Evolutionary conservation across 257 asterid species (phyloP), one percentile per base, ranked within the genome.

Genomic region (Nicotiana noctiflora): DNA sequence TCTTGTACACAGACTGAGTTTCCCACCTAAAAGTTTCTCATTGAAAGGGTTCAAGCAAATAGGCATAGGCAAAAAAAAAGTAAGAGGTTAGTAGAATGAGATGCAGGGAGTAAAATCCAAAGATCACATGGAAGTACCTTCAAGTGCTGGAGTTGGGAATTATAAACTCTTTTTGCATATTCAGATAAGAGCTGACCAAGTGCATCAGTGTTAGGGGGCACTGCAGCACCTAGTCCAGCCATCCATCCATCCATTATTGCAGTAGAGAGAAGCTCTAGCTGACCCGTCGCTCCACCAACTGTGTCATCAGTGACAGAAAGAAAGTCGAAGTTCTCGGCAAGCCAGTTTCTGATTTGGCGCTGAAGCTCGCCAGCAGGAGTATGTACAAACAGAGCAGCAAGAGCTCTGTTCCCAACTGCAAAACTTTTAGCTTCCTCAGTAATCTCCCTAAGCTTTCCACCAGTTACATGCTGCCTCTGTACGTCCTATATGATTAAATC

Each of bases 211-310:
- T 53, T 82, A 61, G 99, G 99, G 80, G 93, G 97, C 74, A 85
- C 88, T 72, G 99, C 99, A 77, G 98, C 95, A 79, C 99, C 99
- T 79, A 96, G 97, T 78, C 99, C 99, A 77, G 99, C 98, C 99
- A 96, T 96, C 99, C 99, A 96, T 80, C 99, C 99, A 84, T 96
- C 99, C 99, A 96, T 96, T 82, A 96, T 91, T 59, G 99, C 99
- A 75, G 99, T 96, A 61, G 99, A 96, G 78, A 96, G 97, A 89
- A 96, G 99, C 88, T 96, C 99, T 23, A 96, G 88, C 88, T 94
- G 98, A 83, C 98, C 98, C 68, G 98, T 91, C 59, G 97, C 89
- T 83, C 98, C 99, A 40, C 97, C 95, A 78, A 89, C 80, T 14
- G 90, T 79, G 84, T 94, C 97, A 86, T 94, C 97, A 79, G 92